A percentile compares a stretch with the other conserved stretches of the same genome.
phyloP scores from a whole-genome alignment of 805 yeast genomes.

The Maudiozyma barnettii region DNA sequence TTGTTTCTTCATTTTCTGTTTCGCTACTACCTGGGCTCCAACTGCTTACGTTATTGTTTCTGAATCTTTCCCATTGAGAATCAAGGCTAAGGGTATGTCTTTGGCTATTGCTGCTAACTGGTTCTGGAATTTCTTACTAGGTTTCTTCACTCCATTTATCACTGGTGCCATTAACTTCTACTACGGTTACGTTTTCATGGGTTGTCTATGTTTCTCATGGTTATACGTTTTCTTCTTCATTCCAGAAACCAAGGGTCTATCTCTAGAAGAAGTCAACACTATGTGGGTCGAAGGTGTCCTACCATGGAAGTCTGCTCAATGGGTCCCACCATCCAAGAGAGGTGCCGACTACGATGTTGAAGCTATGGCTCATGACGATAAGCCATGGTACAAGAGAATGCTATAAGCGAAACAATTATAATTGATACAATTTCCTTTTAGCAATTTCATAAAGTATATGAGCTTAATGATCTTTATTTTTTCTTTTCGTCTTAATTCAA shows the following conservation, averaged over 20 bases:
- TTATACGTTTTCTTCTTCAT: conserved; percentile 62
- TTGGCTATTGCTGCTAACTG: conserved; percentile 56
- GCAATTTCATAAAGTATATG: too few relatives aligned
- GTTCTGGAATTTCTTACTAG: conserved; percentile 55
- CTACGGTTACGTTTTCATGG: conserved; percentile 54
- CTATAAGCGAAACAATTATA: neutral
- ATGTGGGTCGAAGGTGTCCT: conserved; percentile 33
- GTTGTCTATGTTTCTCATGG: conserved; percentile 44
- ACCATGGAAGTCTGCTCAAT: conserved; percentile 36
- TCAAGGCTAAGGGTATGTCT: conserved; percentile 47
- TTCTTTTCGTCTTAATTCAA: too few relatives aligned
- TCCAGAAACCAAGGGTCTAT: conserved; percentile 69
- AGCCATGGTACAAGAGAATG: conserved; percentile 11
- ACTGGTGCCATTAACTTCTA: conserved; percentile 53
- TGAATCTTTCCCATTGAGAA: conserved; percentile 60
- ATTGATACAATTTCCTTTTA: too few relatives aligned
- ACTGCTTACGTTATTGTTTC: conserved; percentile 50
- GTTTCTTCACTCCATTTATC: conserved; percentile 64
- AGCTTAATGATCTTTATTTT: too few relatives aligned
- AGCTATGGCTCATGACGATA: conserved; percentile 10
- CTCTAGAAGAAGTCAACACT: conserved; percentile 70
- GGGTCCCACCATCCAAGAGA: conserved; percentile 37
- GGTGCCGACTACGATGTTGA: conserved; percentile 9
- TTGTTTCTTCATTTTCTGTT: conserved; percentile 56
- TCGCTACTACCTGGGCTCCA: conserved; percentile 67